These are phyloP conservation scores for Irpex sp. DNA, from an alignment of 1,284 basidiomycete species.

Conservation along the genomic window DNA sequence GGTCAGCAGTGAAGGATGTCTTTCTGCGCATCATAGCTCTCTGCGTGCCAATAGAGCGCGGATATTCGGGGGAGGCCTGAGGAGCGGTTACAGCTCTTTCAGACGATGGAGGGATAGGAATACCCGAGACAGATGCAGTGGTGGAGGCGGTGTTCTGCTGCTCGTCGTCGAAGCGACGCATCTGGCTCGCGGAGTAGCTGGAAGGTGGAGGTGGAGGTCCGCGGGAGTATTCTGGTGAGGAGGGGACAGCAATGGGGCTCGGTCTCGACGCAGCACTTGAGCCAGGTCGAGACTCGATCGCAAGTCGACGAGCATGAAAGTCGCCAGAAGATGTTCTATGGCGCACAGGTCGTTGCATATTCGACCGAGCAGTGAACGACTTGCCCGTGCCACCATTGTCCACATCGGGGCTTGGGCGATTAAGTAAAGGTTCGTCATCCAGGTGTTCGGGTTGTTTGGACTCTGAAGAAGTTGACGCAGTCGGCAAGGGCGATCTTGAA, in stretches of 20 bases:
- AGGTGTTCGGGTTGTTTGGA: background rate
- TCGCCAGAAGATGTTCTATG: conserved; percentile 15
- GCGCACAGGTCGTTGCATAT: conserved; percentile 7
- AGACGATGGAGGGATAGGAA: conserved; percentile 19
- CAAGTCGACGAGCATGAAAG: conserved; percentile 8
- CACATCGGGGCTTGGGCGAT: background rate
- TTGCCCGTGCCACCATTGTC: background rate
- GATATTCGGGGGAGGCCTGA: conserved; percentile 23
- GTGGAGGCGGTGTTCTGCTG: conserved; percentile 1
- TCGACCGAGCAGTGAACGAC: background rate
- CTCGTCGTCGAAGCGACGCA: conserved; percentile 13
- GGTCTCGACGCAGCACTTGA: background rate
- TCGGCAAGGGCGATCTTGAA: background rate
- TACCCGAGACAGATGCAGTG: conserved; percentile 8
- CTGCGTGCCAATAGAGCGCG: background rate
- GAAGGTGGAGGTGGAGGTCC: conserved; percentile 1
- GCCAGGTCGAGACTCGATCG: conserved; percentile 2
- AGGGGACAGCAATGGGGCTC: conserved; percentile 3
- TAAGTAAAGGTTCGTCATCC: background rate
- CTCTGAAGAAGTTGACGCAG: background rate
- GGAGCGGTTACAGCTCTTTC: conserved; percentile 15
- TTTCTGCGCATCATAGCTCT: conserved; percentile 8
- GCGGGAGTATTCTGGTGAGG: conserved; percentile 13
- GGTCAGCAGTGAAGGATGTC: conserved; percentile 18
- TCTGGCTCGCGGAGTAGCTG: conserved; percentile 10